Conservation (phyloP, 768 basidiomycete genomes). For the Rossbeevera mucosa region DNA sequence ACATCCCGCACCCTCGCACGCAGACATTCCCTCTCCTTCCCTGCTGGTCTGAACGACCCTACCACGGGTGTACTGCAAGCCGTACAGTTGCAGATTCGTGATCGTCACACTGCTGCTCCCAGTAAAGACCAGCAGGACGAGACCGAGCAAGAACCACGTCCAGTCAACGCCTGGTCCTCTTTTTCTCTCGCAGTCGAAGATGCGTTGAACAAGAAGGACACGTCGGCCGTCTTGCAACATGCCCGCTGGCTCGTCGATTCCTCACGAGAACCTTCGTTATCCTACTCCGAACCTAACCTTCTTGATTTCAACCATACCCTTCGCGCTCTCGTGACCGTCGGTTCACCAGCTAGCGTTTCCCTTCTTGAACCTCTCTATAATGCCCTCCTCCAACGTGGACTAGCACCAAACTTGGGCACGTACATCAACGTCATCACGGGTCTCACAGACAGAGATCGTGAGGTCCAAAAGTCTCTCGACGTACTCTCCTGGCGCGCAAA, state of each 20-base stretch:
- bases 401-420: conserved; percentile 60
- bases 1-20: conserved; percentile 44
- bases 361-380: conserved; percentile 66
- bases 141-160: conserved; percentile 18
- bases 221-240: conserved; percentile 7
- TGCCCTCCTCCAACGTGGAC: conserved; percentile 55
- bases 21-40: conserved; percentile 58
- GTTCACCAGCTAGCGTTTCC: conserved; percentile 45
- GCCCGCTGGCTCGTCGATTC: conserved; percentile 32
- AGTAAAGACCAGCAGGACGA: conserved; percentile 18
- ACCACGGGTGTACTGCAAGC: conserved; percentile 53
- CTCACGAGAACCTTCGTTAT: conserved; percentile 26
- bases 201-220: conserved; percentile 16
- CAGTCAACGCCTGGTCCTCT: conserved; percentile 23
- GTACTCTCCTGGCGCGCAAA: conserved; percentile 41
- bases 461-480: conserved; percentile 47
- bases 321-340: conserved; percentile 38
- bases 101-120: conserved; percentile 44
- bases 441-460: conserved; percentile 62
- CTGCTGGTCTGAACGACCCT: conserved; percentile 39
- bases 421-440: conserved; percentile 59
- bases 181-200: conserved; percentile 18
- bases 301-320: conserved; percentile 62
- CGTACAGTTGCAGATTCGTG: conserved; percentile 59
- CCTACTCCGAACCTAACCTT: conserved; percentile 34